Evolutionary conservation across 495 filamentous ascomycete genomes (phyloP).

Genomic region (Talaromyces thailandensis): DNA sequence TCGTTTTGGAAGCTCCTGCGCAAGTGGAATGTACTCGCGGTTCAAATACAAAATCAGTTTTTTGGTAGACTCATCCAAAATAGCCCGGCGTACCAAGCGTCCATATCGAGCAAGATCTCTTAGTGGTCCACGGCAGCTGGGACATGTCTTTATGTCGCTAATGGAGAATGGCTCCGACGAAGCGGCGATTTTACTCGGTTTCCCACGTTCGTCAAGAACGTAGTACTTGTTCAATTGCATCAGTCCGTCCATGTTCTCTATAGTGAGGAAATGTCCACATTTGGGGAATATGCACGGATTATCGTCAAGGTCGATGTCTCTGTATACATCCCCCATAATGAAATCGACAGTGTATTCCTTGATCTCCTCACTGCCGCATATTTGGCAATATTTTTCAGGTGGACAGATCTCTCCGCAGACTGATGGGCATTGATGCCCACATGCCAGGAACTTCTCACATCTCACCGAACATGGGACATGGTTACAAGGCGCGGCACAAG

Average conservation of each 20-base stretch:
- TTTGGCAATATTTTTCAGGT: constrained; percentile 43
- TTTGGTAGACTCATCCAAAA: constrained; percentile 60
- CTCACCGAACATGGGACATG: constrained; percentile 57
- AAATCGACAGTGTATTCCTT: constrained; percentile 44
- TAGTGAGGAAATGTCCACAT: constrained; percentile 59
- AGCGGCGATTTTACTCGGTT: constrained; percentile 30
- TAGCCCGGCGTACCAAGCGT: constrained; percentile 52
- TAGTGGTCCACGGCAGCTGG: constrained; percentile 54
- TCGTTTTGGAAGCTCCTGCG: constrained; percentile 22
- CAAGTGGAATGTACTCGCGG: constrained; percentile 38
- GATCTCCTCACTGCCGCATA: constrained; percentile 34
- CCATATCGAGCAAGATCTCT: constrained; percentile 57
- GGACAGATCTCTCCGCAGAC: constrained; percentile 63
- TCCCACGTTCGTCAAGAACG: constrained; percentile 27
- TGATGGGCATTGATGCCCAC: constrained; percentile 62
- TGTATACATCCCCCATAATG: constrained; percentile 38
- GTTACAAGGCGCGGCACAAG: constrained; percentile 53
- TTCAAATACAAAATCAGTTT: constrained; percentile 51
- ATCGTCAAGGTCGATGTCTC: constrained; percentile 46
- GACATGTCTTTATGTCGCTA: constrained; percentile 48
- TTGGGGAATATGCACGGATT: constrained; percentile 53
- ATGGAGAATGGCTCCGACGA: constrained; percentile 43
- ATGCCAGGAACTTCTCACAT: constrained; percentile 46
- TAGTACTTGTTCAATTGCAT: constrained; percentile 57
- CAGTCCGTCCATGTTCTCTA: constrained; percentile 54